These are phyloP conservation scores for Cyberlindnera maclurae DNA, from an alignment of 805 yeast species.

Conservation along the genomic window DNA sequence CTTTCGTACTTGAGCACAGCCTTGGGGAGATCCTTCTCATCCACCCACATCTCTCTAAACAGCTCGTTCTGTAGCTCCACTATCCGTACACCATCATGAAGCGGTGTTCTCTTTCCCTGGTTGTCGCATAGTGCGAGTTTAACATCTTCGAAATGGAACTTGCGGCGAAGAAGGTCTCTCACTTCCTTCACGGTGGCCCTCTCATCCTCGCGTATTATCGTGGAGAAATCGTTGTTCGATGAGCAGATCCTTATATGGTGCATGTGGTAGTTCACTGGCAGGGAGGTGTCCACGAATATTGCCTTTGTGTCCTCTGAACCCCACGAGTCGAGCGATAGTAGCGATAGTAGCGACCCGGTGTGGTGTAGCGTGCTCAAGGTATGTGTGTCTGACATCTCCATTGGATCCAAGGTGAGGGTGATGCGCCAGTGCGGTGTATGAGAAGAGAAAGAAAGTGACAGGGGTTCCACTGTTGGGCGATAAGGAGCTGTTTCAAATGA, in stretches of 20 bases:
- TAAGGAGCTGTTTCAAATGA: too few relatives aligned
- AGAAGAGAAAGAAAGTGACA: too few relatives aligned
- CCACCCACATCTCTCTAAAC: constrained; percentile 14
- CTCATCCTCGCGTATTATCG: constrained; percentile 2
- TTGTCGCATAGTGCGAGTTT: constrained; percentile 8
- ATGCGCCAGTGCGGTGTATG: too few relatives aligned
- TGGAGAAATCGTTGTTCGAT: constrained; percentile 3
- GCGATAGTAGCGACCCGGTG: not conserved
- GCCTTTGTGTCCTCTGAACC: constrained; percentile 1
- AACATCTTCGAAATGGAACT: constrained; percentile 7
- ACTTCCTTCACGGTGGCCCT: constrained; percentile 8
- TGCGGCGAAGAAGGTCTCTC: constrained; percentile 4
- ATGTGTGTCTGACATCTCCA: not conserved
- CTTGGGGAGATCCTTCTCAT: constrained; percentile 10
- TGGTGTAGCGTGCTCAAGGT: not conserved
- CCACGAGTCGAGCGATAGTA: not conserved
- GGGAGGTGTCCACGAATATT: constrained; percentile 4
- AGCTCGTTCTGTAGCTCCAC: constrained; percentile 12
- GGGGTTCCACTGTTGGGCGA: too few relatives aligned
- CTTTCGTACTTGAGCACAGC: constrained; percentile 10
- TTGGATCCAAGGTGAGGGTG: not conserved
- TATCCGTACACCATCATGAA: constrained; percentile 10
- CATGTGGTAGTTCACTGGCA: constrained; percentile 2
- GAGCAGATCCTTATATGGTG: constrained; percentile 4
- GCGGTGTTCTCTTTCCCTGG: constrained; percentile 3